Evolutionary conservation across 1,284 basidiomycete species (phyloP).

Genomic region (Pulveroboletus ridleyi): DNA sequence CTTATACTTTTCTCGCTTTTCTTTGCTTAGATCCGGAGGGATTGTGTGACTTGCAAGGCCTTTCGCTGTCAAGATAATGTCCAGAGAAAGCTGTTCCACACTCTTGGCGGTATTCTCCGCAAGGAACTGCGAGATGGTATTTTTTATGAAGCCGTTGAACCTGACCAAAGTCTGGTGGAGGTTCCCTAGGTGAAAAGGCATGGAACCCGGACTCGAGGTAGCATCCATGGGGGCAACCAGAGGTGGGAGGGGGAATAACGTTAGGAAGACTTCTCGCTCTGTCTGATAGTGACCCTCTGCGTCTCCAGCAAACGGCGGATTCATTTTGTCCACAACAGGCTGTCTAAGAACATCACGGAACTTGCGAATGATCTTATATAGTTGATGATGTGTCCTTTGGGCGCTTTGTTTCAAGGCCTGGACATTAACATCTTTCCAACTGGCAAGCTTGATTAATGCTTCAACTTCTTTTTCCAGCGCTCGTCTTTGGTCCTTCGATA

Average conservation of each 20-base stretch:
- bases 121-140: conserved; percentile 50
- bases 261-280: conserved; percentile 23
- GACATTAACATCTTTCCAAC: conserved; percentile 98
- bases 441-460: conserved; percentile 92
- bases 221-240: conserved; percentile 13
- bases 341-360: conserved; percentile 91
- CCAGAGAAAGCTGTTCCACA: conserved; percentile 73
- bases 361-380: conserved; percentile 93
- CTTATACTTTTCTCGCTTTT: conserved; percentile 74
- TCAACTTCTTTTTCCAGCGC: conserved; percentile 84
- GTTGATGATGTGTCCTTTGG: conserved; percentile 87
- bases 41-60: conserved; percentile 64
- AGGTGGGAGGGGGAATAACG: conserved; percentile 12
- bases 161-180: conserved; percentile 53
- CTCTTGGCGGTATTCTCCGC: conserved; percentile 42
- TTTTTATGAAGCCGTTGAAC: conserved; percentile 51
- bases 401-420: conserved; percentile 95
- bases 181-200: conserved; percentile 33
- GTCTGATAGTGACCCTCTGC: conserved; percentile 36
- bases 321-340: conserved; percentile 59
- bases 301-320: conserved; percentile 43
- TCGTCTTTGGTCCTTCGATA: conserved; percentile 66
- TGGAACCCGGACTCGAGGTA: conserved; percentile 9
- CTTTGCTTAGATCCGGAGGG: conserved; percentile 51
- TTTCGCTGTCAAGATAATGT: conserved; percentile 77